Conservation (phyloP, 179 eudicot species). For the Nepenthes alata region DNA sequence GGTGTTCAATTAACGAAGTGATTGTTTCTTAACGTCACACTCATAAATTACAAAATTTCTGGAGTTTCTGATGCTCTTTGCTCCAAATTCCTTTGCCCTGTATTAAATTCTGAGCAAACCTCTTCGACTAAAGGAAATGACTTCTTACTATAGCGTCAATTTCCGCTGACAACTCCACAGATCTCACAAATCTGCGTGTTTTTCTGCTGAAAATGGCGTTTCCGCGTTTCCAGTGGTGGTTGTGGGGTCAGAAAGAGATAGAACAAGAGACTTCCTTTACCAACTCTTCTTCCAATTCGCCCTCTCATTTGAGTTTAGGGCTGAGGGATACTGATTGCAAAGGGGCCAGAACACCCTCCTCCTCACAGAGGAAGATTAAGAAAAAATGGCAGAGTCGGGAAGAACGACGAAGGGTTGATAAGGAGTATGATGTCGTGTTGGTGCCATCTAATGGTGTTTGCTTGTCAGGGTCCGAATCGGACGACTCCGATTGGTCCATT, state of each 20-base stretch:
- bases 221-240: constrained; percentile 51
- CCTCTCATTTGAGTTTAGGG: constrained; percentile 31
- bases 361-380: constrained; percentile 37
- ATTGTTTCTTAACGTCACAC: background rate
- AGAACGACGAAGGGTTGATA: constrained; percentile 62
- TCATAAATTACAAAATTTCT: too few species aligned
- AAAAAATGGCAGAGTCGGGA: constrained; percentile 48
- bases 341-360: constrained; percentile 24
- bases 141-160: background rate
- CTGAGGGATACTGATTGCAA: constrained; percentile 38
- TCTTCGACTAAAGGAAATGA: too few species aligned
- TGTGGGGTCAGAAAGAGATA: constrained; percentile 36
- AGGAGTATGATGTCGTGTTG: constrained; percentile 67
- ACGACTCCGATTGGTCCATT: constrained; percentile 90
- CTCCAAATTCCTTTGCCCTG: background rate
- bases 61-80: background rate
- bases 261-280: constrained; percentile 19
- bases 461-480: constrained; percentile 75
- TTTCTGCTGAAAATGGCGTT: constrained; percentile 28
- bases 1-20: constrained; percentile 10
- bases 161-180: background rate
- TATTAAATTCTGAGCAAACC: constrained; percentile 7
- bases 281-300: constrained; percentile 29
- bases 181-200: background rate
- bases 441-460: constrained; percentile 77